Base-by-base conservation (phyloP, 2,329 filamentous ascomycete genomes). In the Aspergillus awamori region DNA sequence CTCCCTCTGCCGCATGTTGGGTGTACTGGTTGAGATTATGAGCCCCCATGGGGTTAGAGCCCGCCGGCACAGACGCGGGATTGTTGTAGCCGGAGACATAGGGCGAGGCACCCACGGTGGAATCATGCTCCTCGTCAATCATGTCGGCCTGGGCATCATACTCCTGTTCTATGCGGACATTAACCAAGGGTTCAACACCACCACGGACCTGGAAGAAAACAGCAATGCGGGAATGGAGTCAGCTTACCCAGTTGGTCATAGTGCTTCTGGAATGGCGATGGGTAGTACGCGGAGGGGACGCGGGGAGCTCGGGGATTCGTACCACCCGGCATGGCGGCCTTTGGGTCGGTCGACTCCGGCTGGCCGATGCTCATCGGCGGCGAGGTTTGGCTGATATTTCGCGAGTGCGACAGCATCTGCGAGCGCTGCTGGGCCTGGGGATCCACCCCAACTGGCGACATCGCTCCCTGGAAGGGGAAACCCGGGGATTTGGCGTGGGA, bases 161-260 rank as follows among this genome's bases (percentile, higher is more conserved):
- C 82, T 98, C 94, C 84, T 96, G 93, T 82, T 98, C 94, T 97
- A 82, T 83, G 84, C 72, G 38, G 38, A 2, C 43, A 77, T 80
- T 75, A 83, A 85, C 90, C 82, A 89, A 84, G 81, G 84, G 52
- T 83, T 87, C 83, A 84, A 87, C 76, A 86, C 82, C 80, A 85
- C 83, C 81, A 83, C 83, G 72, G 70, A 72, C 70, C 66, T 73
- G 53, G 70, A 74, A 75, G 70, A 64, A 70, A 74, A 75, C 71
- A 64, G 68, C 71, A 72, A 70, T 74, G 76, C 30, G 73, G 78
- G 80, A 13, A 79, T 77, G 71, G 82, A 83, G 84, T 77, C 73
- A 84, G 83, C 93, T 91, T 92, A 90, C 94, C 94, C 77, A 98
- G 87, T 83, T 97, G 92, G 78, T 96, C 91, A 79, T 96, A 93